Percentiles rank a stretch among this genome's conserved stretches.
These are phyloP conservation scores for Microcyclosporella mali DNA, from an alignment of 2,329 filamentous ascomycete genomes.

Conservation along the genomic window DNA sequence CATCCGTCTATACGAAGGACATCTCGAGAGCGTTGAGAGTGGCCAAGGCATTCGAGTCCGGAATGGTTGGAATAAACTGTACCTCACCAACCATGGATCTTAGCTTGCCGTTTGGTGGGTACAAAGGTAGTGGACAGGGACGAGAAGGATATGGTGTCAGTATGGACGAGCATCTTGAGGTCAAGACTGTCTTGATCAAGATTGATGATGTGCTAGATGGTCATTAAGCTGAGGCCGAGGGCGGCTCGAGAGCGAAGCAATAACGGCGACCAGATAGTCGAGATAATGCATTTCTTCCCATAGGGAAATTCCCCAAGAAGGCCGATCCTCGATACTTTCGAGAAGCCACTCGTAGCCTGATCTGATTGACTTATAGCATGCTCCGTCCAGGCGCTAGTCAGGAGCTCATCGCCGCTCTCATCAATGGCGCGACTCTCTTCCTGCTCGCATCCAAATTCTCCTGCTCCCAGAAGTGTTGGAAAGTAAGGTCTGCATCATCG, in stretches of 20 bases:
- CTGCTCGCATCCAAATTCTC: constrained; percentile 52
- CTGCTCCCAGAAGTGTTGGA: constrained; percentile 59
- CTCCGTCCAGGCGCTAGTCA: too few species aligned
- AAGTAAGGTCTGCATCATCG: constrained; percentile 41
- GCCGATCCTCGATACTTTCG: too few species aligned
- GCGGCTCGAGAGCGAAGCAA: too few species aligned
- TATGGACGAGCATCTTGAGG: constrained; percentile 20
- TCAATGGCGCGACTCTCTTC: constrained; percentile 57
- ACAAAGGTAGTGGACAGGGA: constrained; percentile 31
- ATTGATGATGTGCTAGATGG: constrained; percentile 12
- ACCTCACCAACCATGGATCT: constrained; percentile 30
- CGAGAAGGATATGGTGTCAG: constrained; percentile 15
- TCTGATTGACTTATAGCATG: too few species aligned
- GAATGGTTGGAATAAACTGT: constrained; percentile 38
- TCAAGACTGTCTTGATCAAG: constrained; percentile 22
- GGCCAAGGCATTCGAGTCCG: constrained; percentile 36
- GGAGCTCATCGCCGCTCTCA: constrained; percentile 43
- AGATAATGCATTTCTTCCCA: too few species aligned
- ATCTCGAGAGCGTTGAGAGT: constrained; percentile 35
- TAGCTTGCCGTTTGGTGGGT: constrained; percentile 40
- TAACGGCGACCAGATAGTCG: too few species aligned
- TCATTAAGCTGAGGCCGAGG: not conserved
- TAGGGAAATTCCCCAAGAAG: too few species aligned
- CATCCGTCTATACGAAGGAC: constrained; percentile 35
- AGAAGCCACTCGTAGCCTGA: too few species aligned